A percentile compares a stretch with the other conserved stretches of the same genome.
Conservation (phyloP, 225 moss, liverwort and hornwort species). For the Anthoceros angustus region DNA sequence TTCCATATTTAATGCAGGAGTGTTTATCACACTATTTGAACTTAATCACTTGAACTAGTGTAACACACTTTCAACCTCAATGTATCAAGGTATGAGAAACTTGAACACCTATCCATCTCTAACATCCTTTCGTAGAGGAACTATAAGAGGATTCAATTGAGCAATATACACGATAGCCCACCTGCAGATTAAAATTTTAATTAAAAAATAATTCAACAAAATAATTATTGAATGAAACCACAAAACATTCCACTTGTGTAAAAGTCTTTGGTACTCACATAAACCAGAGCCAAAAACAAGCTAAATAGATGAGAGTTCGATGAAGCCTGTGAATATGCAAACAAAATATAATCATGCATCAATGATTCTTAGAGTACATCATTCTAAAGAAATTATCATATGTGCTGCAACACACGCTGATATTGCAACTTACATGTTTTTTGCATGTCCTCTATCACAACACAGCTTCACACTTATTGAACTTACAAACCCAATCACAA, state of each 20-base stretch:
- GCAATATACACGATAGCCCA: neutral
- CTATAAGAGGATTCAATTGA: constrained; percentile 1
- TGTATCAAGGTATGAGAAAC: neutral
- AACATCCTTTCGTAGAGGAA: neutral
- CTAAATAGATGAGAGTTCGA: neutral
- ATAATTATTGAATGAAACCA: neutral
- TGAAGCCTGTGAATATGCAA: neutral
- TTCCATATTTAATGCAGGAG: neutral
- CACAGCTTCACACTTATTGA: neutral
- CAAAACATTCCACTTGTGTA: neutral
- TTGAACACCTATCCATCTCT: neutral
- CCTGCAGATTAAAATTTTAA: neutral
- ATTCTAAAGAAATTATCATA: neutral
- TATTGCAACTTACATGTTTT: neutral
- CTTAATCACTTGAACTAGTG: no score
- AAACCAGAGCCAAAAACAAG: neutral
- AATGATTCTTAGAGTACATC: neutral
- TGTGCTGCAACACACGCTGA: neutral
- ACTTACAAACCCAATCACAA: neutral
- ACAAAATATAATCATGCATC: no score
- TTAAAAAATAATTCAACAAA: neutral
- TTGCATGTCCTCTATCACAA: neutral
- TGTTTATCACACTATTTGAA: neutral
- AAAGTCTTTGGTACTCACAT: neutral
- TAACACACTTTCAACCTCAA: neutral